Evolutionary conservation across 495 filamentous ascomycete species (phyloP).

Genomic region (Penicillium robsamsonii): DNA sequence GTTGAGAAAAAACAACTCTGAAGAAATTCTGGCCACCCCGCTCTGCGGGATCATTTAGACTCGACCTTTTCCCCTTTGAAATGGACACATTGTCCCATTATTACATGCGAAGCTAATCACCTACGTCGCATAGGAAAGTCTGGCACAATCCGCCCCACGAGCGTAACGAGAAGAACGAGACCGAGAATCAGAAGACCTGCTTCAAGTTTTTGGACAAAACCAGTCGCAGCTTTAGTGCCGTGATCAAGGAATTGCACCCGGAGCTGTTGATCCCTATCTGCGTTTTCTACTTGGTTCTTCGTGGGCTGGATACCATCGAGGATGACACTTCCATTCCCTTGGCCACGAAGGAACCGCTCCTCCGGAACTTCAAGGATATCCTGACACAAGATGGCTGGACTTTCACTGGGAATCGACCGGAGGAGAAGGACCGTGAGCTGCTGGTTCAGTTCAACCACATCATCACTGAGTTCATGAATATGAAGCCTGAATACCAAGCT

Average conservation of each 20-base stretch:
- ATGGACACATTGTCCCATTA: constrained; percentile 20
- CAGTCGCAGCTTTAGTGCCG: constrained; percentile 87
- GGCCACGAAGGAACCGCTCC: constrained; percentile 77
- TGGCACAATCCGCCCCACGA: constrained; percentile 94
- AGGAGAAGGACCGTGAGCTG: constrained; percentile 91
- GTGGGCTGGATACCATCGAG: constrained; percentile 93
- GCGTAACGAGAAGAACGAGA: constrained; percentile 73
- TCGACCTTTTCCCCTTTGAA: constrained; percentile 6
- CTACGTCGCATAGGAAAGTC: constrained; percentile 65
- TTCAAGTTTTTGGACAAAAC: constrained; percentile 85
- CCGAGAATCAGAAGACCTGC: constrained; percentile 69
- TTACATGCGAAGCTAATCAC: background rate
- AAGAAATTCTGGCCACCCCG: constrained; percentile 33
- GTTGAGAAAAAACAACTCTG: constrained; percentile 45
- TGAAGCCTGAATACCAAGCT: constrained; percentile 77
- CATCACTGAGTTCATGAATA: constrained; percentile 80
- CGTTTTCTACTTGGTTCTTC: constrained; percentile 90
- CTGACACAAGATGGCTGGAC: constrained; percentile 86
- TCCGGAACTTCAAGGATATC: constrained; percentile 75
- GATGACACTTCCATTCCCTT: constrained; percentile 94
- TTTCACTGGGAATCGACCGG: constrained; percentile 77
- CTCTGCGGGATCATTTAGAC: constrained; percentile 27
- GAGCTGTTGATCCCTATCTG: constrained; percentile 86
- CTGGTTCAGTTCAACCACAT: constrained; percentile 89
- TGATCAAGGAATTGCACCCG: constrained; percentile 92